Evolutionary conservation across 2,329 filamentous ascomycete species (phyloP).

Genomic region (Fusarium foetens): DNA sequence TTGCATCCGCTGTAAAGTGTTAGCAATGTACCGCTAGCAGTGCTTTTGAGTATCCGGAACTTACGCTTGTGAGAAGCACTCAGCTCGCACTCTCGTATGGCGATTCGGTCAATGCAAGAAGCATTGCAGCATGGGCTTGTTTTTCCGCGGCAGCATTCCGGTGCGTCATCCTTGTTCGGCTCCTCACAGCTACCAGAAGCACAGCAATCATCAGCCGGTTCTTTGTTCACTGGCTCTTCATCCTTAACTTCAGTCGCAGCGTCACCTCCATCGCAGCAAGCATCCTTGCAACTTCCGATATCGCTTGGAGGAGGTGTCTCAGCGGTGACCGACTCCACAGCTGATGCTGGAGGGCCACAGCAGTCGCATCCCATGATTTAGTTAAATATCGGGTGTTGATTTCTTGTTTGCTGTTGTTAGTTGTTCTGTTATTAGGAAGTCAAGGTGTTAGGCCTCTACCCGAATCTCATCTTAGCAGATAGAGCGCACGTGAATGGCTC

Average conservation of each 20-base stretch:
- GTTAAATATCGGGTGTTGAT: not conserved
- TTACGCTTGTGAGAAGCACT: slow-evolving; percentile 8
- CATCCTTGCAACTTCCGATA: slow-evolving; percentile 5
- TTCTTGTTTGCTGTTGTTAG: not conserved
- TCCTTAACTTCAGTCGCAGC: not conserved
- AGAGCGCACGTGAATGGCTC: slow-evolving; percentile 25
- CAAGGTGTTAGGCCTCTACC: not conserved
- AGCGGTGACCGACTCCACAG: not conserved
- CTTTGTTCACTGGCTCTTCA: not conserved
- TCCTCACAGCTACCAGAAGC: not conserved
- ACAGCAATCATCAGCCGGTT: not conserved
- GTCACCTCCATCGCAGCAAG: slow-evolving; percentile 10
- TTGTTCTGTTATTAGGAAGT: not conserved
- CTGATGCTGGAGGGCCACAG: slow-evolving; percentile 18
- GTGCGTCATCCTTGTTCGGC: not conserved
- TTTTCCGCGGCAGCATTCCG: slow-evolving; percentile 56
- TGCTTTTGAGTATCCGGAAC: not conserved
- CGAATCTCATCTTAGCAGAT: not conserved
- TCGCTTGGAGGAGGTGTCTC: not conserved
- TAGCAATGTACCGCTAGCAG: not conserved
- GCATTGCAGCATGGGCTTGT: slow-evolving; percentile 54
- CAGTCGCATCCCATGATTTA: slow-evolving; percentile 30
- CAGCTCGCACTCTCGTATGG: slow-evolving; percentile 53
- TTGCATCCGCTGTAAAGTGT: not conserved
- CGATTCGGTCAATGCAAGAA: slow-evolving; percentile 57